phyloP scores from a whole-genome alignment of 169 alveolate genomes.

The Cryptosporidium andersoni region DNA sequence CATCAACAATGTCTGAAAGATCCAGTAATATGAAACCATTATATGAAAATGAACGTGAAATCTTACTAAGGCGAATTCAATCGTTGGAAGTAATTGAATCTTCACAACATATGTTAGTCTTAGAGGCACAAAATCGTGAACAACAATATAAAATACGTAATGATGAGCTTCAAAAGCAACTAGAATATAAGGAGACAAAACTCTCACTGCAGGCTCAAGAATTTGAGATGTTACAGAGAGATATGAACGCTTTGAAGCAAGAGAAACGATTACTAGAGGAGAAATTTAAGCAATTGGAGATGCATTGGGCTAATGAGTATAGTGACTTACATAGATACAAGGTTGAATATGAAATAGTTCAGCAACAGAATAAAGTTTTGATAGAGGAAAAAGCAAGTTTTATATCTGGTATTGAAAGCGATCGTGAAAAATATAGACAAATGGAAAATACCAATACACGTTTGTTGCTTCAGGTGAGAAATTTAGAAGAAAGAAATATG shows the following conservation, averaged over 20 bases:
- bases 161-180: constrained; percentile 55
- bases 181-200: constrained; percentile 66
- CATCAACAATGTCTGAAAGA: not conserved
- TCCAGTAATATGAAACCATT: not conserved
- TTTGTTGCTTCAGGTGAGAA: constrained; percentile 19
- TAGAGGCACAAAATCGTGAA: constrained; percentile 61
- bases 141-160: constrained; percentile 62
- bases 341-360: constrained; percentile 39
- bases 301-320: constrained; percentile 56
- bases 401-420: constrained; percentile 34
- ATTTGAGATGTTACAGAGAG: constrained; percentile 45
- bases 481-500: constrained; percentile 57
- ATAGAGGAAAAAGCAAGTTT: constrained; percentile 25
- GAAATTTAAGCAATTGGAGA: constrained; percentile 40
- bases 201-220: constrained; percentile 44
- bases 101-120: constrained; percentile 56
- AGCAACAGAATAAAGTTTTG: constrained; percentile 35
- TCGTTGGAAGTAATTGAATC: constrained; percentile 69
- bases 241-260: constrained; percentile 11
- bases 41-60: constrained; percentile 25
- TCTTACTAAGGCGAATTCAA: constrained; percentile 38
- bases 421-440: constrained; percentile 50
- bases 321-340: constrained; percentile 31
- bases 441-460: constrained; percentile 41
- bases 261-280: constrained; percentile 41